Evolutionary conservation across 2,329 filamentous ascomycete genomes (phyloP).

Genomic region (Akanthomyces uredinophilus): DNA sequence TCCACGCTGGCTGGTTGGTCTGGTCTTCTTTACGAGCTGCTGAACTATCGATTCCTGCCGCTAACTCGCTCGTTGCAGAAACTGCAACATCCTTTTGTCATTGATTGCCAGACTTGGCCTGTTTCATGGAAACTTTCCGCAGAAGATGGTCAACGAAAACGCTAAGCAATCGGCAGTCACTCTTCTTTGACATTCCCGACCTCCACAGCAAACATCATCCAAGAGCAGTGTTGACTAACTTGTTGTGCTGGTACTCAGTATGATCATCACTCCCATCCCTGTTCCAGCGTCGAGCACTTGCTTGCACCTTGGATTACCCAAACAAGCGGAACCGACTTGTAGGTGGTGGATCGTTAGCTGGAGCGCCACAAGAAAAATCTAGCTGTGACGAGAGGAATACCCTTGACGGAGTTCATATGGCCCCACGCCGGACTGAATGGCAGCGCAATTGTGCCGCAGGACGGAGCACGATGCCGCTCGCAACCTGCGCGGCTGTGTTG

Average conservation of each 20-base stretch:
- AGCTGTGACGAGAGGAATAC: background rate
- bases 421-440: background rate
- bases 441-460: background rate
- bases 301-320: background rate
- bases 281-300: background rate
- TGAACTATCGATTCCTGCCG: background rate
- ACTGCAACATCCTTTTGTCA: background rate
- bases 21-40: background rate
- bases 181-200: background rate
- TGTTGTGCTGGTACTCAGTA: background rate
- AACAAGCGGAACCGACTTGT: background rate
- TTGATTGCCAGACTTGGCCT: background rate
- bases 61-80: background rate
- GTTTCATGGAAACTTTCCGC: background rate
- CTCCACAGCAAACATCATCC: background rate
- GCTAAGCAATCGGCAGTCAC: background rate
- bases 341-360: too few relatives aligned
- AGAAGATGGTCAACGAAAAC: background rate
- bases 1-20: background rate
- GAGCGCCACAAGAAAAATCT: background rate
- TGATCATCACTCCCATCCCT: background rate
- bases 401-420: background rate
- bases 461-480: conserved; percentile 2
- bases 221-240: background rate
- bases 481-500: conserved; percentile 4